A percentile compares a stretch with the other conserved stretches of the same genome.
Evolutionary conservation across 2,329 filamentous ascomycete genomes (phyloP).

Genomic region (Aspergillus fijiensis): DNA sequence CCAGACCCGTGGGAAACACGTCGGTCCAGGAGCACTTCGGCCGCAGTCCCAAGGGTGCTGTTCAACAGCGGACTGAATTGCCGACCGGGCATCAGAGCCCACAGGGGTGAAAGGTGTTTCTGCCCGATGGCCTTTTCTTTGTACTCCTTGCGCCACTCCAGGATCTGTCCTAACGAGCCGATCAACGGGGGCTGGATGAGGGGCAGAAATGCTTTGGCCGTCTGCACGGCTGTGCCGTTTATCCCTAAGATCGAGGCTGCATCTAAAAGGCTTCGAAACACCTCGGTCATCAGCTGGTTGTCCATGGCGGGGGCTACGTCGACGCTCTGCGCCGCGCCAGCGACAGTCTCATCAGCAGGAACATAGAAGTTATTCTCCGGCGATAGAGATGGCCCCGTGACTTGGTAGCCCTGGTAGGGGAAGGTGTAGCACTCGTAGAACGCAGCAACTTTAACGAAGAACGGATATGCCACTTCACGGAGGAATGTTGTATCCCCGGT

Average conservation of each 20-base stretch:
- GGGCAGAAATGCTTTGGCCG: background rate
- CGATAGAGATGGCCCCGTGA: constrained; percentile 5
- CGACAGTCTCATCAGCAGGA: background rate
- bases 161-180: constrained; percentile 3
- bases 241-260: background rate
- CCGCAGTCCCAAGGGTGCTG: background rate
- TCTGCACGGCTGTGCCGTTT: background rate
- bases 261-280: constrained; percentile 3
- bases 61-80: constrained; percentile 6
- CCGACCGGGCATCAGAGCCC: constrained; percentile 2
- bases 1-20: constrained; percentile 1
- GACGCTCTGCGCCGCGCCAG: background rate
- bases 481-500: constrained; percentile 4
- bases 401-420: background rate
- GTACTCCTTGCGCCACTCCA: constrained; percentile 7
- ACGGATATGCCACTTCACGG: constrained; percentile 1
- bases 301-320: constrained; percentile 5
- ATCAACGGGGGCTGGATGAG: constrained; percentile 2
- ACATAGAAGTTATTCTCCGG: constrained; percentile 9
- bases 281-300: constrained; percentile 2
- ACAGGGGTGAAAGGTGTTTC: constrained; percentile 4
- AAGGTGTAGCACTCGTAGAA: constrained; percentile 12
- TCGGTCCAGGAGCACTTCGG: constrained; percentile 6
- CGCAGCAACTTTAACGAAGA: background rate
- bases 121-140: background rate